Base-by-base conservation (phyloP, 805 yeast genomes). In the Myxozyma melibiosi region DNA sequence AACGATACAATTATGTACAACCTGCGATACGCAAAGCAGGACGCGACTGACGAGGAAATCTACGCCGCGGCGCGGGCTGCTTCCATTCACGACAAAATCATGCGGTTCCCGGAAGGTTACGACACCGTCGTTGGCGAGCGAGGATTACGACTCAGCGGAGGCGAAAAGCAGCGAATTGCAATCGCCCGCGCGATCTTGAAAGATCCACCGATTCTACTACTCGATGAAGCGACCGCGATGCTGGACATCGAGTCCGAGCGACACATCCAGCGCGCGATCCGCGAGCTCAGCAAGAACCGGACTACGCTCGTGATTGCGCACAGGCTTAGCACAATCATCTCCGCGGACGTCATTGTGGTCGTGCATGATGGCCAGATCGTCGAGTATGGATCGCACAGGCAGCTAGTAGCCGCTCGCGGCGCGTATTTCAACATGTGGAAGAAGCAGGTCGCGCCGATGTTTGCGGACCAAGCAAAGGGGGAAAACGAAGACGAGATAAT, bases 1-100 rank as follows among this genome's bases (percentile, higher is more conserved):
- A 84, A 90, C 57, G 97, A 96, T 0, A 80, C 96, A 0, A 81
- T 91, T 24, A 76, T 84, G 53, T 96, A 90, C 42, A 91, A 91
- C 67, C 83, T 91, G 34, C 76, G 82, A 0, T 92, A 91, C 70
- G 96, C 96, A 0, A 70, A 76, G 25, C 78, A 78, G 22, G 73
- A 76, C 28, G 84, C 85, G 39, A 82, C 86, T 7, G 77, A 84
- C 2, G 81, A 79, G 5, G 81, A 78, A 44, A 85, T 86, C 27
- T 75, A 87, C 2, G 73, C 76, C n/a, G 75, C 76, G 6, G 96
- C 94, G 1, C 74, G 76, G 38, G 76, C 84, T 55, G 92, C 97
- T 4, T 51, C 57, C 22, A 78, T 83, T 31, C 62, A 73, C 14
- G 74, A 74, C 4, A 52, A 54, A 20, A 62, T 62, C 34, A 25